Evolutionary conservation across 495 filamentous ascomycete species (phyloP).

Genomic region (Penicillium parvum): DNA sequence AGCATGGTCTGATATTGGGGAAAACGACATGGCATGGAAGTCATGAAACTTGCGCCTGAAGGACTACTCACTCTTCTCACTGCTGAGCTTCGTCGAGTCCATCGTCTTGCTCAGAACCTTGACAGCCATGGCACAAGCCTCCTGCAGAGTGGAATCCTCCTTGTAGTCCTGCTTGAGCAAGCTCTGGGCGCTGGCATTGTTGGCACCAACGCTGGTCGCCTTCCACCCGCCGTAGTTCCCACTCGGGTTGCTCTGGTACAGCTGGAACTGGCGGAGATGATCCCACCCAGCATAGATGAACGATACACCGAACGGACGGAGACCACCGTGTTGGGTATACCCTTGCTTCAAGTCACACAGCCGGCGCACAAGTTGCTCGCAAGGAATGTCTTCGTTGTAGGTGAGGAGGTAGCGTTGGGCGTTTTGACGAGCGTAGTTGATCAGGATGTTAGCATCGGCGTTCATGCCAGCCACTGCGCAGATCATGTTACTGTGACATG

Average conservation of each 20-base stretch:
- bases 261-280: conserved; percentile 89
- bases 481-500: conserved; percentile 85
- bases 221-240: conserved; percentile 99
- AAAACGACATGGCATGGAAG: background rate
- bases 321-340: conserved; percentile 97
- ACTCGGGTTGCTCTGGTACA: conserved; percentile 99
- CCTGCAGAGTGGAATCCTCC: conserved; percentile 91
- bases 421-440: conserved; percentile 97
- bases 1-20: background rate
- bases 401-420: conserved; percentile 96
- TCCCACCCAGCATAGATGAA: conserved; percentile 99
- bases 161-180: conserved; percentile 99
- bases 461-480: conserved; percentile 99
- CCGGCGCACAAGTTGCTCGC: conserved; percentile 94
- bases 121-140: conserved; percentile 94
- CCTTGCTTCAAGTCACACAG: conserved; percentile 99
- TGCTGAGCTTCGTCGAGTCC: conserved; percentile 97
- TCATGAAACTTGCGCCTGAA: no score
- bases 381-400: conserved; percentile 99
- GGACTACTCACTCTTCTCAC: conserved; percentile 98
- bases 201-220: conserved; percentile 94
- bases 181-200: conserved; percentile 96
- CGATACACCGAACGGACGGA: conserved; percentile 95
- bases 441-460: conserved; percentile 98
- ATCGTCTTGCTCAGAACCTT: conserved; percentile 99